Evolutionary conservation across 441 rosid genomes (phyloP), one percentile per base, ranked within the genome.

Genomic region (Mallotus repandus): DNA sequence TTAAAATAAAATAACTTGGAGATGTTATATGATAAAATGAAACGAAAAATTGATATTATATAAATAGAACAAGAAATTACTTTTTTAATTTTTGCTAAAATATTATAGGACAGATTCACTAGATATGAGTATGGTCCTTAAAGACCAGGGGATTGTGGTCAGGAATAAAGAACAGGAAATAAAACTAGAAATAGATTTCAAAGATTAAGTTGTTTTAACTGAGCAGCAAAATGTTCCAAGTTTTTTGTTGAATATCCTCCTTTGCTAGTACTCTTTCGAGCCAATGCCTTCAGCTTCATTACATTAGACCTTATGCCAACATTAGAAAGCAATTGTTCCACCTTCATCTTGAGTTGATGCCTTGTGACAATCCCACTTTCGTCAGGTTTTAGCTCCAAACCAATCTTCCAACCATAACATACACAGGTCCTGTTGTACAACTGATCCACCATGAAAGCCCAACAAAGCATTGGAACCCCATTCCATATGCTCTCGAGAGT

Each of bases 361-460:
- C 63, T 59, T 59, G 63, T 59, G 13, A 25, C 25, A 14, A 63
- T 63, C 48, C 68, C 68, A 63, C 55, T 21, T 10, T 71, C 70
- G 21, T 55, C 73, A 1, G 32, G 9, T 3, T 16, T 45, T 55
- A 79, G 43, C 4, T 54, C 65, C 22, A 75, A 11, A 7, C 78
- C 76, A 9, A 66, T 70, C 56, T 62, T 75, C 78, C 76, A 74
- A n/a, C 29, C 70, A 18, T 67, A 50, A 35, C 79, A 75, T 21
- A 75, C 14, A 52, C 56, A 19, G 8, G 75, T 62, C 81, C 79
- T 83, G 70, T 59, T 71, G 12, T 59, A 63, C 46, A 52, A 74
- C 65, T 71, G 78, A n/a, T 54, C 57, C 18, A 10, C 57, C 7
- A 16, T 2, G 22, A 4, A 54, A 54, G 57, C 21, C 57, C 57